Base-by-base conservation (phyloP, 2,329 filamentous ascomycete genomes). In the Chaetothyriales sp. region DNA sequence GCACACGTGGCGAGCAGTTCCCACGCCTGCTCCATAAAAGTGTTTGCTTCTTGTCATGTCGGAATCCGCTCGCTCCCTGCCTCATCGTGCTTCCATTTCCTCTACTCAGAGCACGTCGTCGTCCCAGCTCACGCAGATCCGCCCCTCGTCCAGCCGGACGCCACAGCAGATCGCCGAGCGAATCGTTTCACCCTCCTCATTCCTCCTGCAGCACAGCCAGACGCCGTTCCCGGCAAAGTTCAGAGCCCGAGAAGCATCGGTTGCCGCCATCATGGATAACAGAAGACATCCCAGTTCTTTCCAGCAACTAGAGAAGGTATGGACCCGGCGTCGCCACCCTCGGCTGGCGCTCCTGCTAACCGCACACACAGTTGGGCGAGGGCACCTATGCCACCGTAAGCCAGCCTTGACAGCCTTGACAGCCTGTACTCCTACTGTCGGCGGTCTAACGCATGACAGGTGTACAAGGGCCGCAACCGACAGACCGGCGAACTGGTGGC, bases 381-480 rank as follows among this genome's bases (percentile, higher is more conserved):
- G 92, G 92, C 56, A 98, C 92, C 29, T 98, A 98, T 80, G 92
- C 92, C 33, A 98, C 92, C 33, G 92, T 95, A 76, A 64, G 82
- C 71, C 22, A 33, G 5, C 20, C 43, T 2, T 18, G 13, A 44
- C 33, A 15, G 25, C 4, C 15, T 20, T 52, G 15, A 40, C 33
- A 33, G 2, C 18, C 22, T 45, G 40, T 10, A 18, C 19, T 10
- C 15, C 18, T 15, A 49, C 62, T 66, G 52, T 65, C 54, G 53
- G 43, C 45, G 45, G 53, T 43, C 56, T 40, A 40, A 40, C 33
- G 33, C 10, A 5, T 43, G 46, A 28, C 63, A 95, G 89, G 89
- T 98, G 45, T 98, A 97, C 80, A 95, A 98, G 75, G 92, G 92
- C 55, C 86, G 90, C 60, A 98, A 98, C 69, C 81, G 92, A 61